Conservation (phyloP, 1,139 yeast species). For the Zhuliangozyma parablackwelliae region DNA sequence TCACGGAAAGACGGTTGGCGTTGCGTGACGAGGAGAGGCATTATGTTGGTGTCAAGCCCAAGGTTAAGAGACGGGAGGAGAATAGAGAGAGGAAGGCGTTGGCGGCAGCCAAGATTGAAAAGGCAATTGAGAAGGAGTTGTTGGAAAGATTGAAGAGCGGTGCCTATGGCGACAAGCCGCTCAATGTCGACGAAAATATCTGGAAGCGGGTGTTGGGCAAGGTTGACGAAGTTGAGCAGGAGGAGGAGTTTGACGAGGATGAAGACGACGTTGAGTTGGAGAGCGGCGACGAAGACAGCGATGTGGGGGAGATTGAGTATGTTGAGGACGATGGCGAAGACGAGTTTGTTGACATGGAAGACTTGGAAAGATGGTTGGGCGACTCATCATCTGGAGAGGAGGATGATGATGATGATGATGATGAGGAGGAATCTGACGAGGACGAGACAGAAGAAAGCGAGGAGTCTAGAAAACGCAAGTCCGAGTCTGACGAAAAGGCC, state of each 20-base stretch:
- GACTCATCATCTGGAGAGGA: slow-evolving; percentile 48
- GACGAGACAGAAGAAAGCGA: slow-evolving; percentile 21
- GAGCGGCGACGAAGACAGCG: slow-evolving; percentile 50
- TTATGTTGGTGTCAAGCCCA: slow-evolving; percentile 86
- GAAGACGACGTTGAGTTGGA: slow-evolving; percentile 57
- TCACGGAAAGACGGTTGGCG: slow-evolving; percentile 93
- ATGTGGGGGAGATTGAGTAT: slow-evolving; percentile 76
- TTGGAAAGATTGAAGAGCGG: slow-evolving; percentile 93
- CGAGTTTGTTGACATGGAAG: slow-evolving; percentile 88
- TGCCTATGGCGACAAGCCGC: slow-evolving; percentile 96
- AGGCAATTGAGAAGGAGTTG: slow-evolving; percentile 91
- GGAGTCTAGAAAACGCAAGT: slow-evolving; percentile 34
- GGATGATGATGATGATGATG: slow-evolving; percentile 35
- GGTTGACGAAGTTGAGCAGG: slow-evolving; percentile 54
- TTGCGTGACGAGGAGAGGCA: slow-evolving; percentile 88
- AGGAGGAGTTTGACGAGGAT: slow-evolving; percentile 60
- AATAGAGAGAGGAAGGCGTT: slow-evolving; percentile 94
- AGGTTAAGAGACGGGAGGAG: slow-evolving; percentile 90
- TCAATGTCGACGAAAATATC: slow-evolving; percentile 90
- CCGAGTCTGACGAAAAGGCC: slow-evolving; percentile 27
- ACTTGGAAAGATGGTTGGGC: slow-evolving; percentile 85
- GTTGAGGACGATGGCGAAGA: slow-evolving; percentile 86
- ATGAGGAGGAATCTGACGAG: slow-evolving; percentile 31
- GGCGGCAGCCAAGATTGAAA: slow-evolving; percentile 94
- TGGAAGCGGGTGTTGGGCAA: slow-evolving; percentile 92